Conservation (phyloP, 345 rosid species). For the Murraya koenigii region DNA sequence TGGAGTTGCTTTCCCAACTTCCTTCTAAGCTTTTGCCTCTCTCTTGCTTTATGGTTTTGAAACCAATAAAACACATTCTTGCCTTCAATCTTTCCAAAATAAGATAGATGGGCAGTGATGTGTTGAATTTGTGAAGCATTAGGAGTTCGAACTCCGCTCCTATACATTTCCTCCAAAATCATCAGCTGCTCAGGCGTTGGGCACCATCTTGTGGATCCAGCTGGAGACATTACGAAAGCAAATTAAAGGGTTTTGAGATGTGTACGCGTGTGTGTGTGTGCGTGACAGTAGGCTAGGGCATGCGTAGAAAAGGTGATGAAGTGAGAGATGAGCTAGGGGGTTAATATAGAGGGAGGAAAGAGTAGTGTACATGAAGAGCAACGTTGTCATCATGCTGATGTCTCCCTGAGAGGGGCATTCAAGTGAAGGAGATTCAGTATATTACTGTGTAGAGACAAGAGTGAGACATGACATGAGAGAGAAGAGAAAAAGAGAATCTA, state of each 20-base stretch:
- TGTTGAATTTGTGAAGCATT: conserved; percentile 81
- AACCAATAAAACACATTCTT: conserved; percentile 97
- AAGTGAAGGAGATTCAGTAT: conserved; percentile 29
- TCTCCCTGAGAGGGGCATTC: conserved; percentile 44
- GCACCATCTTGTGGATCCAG: conserved; percentile 85
- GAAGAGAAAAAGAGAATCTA: neutral
- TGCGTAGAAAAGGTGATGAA: too few species aligned
- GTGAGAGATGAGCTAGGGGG: neutral
- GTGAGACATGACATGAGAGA: conserved; percentile 5
- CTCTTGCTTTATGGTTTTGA: conserved; percentile 97
- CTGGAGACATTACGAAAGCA: conserved; percentile 54
- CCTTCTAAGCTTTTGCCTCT: conserved; percentile 76
- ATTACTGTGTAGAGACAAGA: conserved; percentile 13
- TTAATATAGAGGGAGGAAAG: conserved; percentile 18
- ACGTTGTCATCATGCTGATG: conserved; percentile 45
- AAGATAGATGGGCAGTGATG: conserved; percentile 75
- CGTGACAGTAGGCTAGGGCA: neutral
- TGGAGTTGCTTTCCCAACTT: conserved; percentile 73
- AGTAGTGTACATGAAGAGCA: conserved; percentile 10
- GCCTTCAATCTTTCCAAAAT: conserved; percentile 81
- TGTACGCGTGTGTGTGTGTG: neutral
- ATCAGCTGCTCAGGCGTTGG: conserved; percentile 95
- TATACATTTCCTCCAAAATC: conserved; percentile 86
- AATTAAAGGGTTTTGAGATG: too few species aligned
- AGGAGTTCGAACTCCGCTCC: conserved; percentile 77